Base-by-base conservation (phyloP, 495 filamentous ascomycete genomes). In the Tuber brumale region DNA sequence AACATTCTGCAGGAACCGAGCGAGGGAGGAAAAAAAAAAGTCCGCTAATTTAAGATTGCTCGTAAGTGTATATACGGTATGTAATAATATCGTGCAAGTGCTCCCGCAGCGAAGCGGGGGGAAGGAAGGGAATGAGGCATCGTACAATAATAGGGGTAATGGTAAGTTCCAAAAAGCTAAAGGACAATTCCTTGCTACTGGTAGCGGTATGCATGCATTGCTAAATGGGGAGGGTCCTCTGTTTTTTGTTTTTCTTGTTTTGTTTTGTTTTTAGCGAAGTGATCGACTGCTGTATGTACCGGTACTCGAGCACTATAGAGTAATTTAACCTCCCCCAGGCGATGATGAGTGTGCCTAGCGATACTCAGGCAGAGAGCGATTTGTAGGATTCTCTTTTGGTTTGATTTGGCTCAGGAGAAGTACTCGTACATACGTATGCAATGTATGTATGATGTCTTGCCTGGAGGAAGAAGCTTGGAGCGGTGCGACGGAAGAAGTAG, bases 221-320 rank as follows among this genome's bases (percentile, higher is more conserved):
- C 27, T 66, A 66, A 66, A 66, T 66, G 10, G 27, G 57, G 57
- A 66, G 57, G 57, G 18, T 35, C 19, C 57, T 66, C 18, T 66
- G 27, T 66, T 31, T 35, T 66, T 66, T 51, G 46, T 51, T 35
- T 66, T 35, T 61, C n/a, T 3, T 18, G 37, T 39, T 14, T 31
- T 66, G 57, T 66, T 66, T 66, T 66, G 57, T 66, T 66, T 66
- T 66, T 66, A 66, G 27, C 57, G 57, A 66, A 66, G 57, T 27
- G 27, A 66, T 35, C 27, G 57, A 35, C 57, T 19, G 57, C 57
- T 19, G 3, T 61, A 14, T 31, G 57, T 31, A n/a, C 23, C n/a
- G 21, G 57, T 31, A n/a, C 48, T 57, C 48, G 8, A 57, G 48
- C 48, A 57, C 3, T 57, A 0, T n/a, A 27, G 57, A 31, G 57